Evolutionary conservation across 805 yeast genomes (phyloP).

Genomic region (Suhomyces emberorum): DNA sequence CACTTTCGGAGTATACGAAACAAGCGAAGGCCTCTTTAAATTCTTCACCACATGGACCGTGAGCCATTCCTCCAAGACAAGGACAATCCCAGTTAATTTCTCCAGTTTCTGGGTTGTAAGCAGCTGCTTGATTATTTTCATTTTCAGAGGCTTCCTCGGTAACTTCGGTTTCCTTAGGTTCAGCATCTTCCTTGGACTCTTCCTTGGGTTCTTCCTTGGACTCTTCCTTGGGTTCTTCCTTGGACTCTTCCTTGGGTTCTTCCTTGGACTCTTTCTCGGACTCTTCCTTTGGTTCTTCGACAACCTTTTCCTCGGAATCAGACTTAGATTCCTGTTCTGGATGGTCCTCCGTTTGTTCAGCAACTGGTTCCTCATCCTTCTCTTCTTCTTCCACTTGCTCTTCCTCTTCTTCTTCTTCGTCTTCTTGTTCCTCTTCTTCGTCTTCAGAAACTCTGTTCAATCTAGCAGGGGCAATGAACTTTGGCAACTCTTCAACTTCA

Average conservation of each 20-base stretch:
- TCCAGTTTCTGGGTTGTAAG: conserved; percentile 95
- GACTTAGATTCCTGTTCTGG: neutral
- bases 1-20: conserved; percentile 88
- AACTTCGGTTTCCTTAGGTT: neutral
- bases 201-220: conserved; percentile 8
- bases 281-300: neutral
- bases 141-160: neutral
- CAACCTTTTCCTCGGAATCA: conserved; percentile 6
- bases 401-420: conserved; percentile 6
- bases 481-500: conserved; percentile 1
- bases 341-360: conserved; percentile 5
- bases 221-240: conserved; percentile 1
- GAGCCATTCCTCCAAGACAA: conserved; percentile 98
- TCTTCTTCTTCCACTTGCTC: neutral
- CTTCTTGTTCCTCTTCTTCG: conserved; percentile 10
- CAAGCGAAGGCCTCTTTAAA: conserved; percentile 93
- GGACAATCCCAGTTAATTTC: conserved; percentile 99
- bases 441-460: conserved; percentile 4
- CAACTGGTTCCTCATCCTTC: conserved; percentile 3
- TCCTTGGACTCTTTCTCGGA: neutral
- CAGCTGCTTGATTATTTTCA: conserved; percentile 51
- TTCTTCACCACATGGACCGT: conserved; percentile 97
- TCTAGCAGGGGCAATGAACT: neutral
- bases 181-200: conserved; percentile 5
- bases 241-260: neutral